Evolutionary conservation across 805 yeast genomes (phyloP).

Genomic region (Candida oleophila): DNA sequence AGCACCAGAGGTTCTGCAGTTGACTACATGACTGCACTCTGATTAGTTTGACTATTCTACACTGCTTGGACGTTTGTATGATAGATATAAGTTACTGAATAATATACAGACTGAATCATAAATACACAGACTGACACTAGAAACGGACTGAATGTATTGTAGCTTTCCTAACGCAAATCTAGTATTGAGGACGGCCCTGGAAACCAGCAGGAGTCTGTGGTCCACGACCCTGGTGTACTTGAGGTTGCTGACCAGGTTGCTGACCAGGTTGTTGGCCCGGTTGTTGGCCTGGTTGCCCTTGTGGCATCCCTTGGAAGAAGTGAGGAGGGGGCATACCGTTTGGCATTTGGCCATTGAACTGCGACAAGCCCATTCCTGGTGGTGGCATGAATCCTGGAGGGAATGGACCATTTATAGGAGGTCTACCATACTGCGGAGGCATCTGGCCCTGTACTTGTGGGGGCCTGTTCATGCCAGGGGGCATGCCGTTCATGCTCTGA

Average conservation of each 20-base stretch:
- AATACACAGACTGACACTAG: too few species aligned
- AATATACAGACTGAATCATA: too few species aligned
- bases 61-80: too few species aligned
- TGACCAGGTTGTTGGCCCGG: slow-evolving; percentile 9
- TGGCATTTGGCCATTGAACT: slow-evolving; percentile 10
- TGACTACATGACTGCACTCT: too few species aligned
- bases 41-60: too few species aligned
- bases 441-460: slow-evolving; percentile 7
- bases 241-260: slow-evolving; percentile 16
- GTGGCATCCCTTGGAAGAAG: slow-evolving; percentile 10
- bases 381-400: slow-evolving; percentile 29
- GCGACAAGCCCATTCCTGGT: slow-evolving; percentile 18
- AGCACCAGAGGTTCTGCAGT: too few species aligned
- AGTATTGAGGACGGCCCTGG: slow-evolving; percentile 6
- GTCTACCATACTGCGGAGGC: slow-evolving; percentile 12
- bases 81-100: too few species aligned
- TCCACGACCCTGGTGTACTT: slow-evolving; percentile 12
- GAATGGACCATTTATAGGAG: slow-evolving; percentile 35
- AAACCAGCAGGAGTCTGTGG: slow-evolving; percentile 2
- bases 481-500: slow-evolving; percentile 5
- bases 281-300: slow-evolving; percentile 13
- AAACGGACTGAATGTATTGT: too few species aligned
- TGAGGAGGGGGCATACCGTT: slow-evolving; percentile 8
- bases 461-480: slow-evolving; percentile 7
- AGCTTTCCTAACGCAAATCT: too few species aligned